Conservation (phyloP, 768 basidiomycete genomes). For the Lactarius hatsudake region DNA sequence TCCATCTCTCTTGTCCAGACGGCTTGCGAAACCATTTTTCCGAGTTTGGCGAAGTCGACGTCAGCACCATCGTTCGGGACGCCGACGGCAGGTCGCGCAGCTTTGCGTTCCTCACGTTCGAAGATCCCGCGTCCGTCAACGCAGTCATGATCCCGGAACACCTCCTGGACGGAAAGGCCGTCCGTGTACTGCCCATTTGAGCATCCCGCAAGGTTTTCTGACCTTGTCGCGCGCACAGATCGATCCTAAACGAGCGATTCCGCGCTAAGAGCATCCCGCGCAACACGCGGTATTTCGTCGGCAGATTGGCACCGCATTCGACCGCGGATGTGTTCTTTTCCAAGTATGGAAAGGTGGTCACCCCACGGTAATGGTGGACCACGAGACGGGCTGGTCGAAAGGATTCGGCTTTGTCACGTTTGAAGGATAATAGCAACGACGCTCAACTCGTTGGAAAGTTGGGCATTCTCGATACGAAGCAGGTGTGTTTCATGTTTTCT, state of each 20-base stretch:
- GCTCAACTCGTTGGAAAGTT: constrained; percentile 87
- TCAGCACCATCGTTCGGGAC: constrained; percentile 99
- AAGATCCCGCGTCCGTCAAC: constrained; percentile 88
- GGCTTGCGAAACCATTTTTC: constrained; percentile 83
- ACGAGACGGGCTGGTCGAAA: constrained; percentile 91
- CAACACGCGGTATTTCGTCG: no score
- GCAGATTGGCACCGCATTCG: no score
- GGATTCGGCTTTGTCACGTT: constrained; percentile 98
- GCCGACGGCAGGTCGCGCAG: constrained; percentile 90
- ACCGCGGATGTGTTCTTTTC: no score
- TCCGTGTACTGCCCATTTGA: constrained; percentile 44
- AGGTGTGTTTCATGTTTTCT: constrained; percentile 49
- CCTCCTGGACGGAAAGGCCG: constrained; percentile 94
- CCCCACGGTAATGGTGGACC: constrained; percentile 98
- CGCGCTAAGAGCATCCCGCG: constrained; percentile 78
- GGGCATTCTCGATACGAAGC: constrained; percentile 75
- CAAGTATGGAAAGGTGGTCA: no score
- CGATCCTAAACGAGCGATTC: constrained; percentile 97
- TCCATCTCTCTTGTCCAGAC: constrained; percentile 43
- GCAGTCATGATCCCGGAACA: constrained; percentile 95
- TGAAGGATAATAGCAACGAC: constrained; percentile 83
- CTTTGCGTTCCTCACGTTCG: constrained; percentile 97
- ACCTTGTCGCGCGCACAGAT: constrained; percentile 52
- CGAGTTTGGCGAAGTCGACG: constrained; percentile 95
- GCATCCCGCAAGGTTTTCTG: not conserved